Base-by-base conservation (phyloP, 139 green algal species). In the Pleodorina starrii region DNA sequence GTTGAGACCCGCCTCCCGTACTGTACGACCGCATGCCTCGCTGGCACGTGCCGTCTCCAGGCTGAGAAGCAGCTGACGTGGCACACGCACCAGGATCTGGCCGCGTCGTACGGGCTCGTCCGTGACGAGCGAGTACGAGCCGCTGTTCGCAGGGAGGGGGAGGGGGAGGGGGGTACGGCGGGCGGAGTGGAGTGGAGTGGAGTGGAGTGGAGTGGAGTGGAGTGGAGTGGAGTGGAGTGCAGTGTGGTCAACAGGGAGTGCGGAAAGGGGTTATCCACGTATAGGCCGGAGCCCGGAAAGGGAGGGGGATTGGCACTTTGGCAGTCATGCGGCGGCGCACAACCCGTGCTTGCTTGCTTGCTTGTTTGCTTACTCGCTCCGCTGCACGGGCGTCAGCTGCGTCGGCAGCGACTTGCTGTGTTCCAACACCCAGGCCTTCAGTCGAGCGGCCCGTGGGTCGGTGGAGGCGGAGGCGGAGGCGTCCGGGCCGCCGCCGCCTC, bases 61-160 rank as follows among this genome's bases (percentile, higher is more conserved):
- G 14, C 60, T 94, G 76, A 95, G 91, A 5, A 94, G 72, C 54
- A 94, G 80, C 16, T 25, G 23, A 9, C 91, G 51, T 0, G 93
- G 92, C 14, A 96, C 89, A 0, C 85, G 82, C 36, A 95, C 85
- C 44, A 96, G 85, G 50, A 75, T 43, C 35, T 91, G 74, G 7
- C 90, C 88, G 16, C 82, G 63, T 1, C 46, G 10, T 0, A 96
- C 69, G 1, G 89, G 77, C 59, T 90, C 59, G 23, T 82, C 68
- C n/a, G 91, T 75, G 0, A 94, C 74, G 89, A 95, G 87, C 32
- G 72, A 44, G 38, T 88, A 85, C 32, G 86, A 63, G 32, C 90
- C 66, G 43, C 74, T 76, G 40, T 1, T 42, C 9, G 27, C 1
- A 16, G 51, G 32, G 23, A 25, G 44, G 29, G 19, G 14, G 29